phyloP scores from a whole-genome alignment of 768 basidiomycete species.

The Rhodotorula babjevae region DNA sequence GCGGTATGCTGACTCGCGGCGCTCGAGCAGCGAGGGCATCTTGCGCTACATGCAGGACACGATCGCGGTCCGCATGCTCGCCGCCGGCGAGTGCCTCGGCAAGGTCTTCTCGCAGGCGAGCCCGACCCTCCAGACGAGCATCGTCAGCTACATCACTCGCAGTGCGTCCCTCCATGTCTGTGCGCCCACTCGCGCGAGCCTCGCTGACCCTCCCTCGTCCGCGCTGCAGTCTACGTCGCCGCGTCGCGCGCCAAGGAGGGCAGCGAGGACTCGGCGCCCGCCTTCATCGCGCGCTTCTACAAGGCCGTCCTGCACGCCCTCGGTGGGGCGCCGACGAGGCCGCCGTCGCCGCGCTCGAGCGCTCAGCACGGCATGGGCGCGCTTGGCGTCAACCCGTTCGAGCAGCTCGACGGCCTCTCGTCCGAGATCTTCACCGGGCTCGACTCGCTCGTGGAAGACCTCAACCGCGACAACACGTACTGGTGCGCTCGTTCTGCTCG shows the following conservation, averaged over 20 bases:
- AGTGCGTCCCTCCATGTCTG: background rate
- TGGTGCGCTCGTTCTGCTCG: constrained; percentile 3
- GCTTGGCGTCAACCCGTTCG: background rate
- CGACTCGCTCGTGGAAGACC: constrained; percentile 8
- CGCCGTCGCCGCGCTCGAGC: background rate
- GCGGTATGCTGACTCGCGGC: background rate
- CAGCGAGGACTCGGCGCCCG: constrained; percentile 2
- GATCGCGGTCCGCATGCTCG: background rate
- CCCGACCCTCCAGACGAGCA: background rate
- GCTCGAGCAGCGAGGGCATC: background rate
- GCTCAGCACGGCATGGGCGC: background rate
- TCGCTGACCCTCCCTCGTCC: background rate
- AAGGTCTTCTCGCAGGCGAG: constrained; percentile 14
- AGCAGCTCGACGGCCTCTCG: background rate
- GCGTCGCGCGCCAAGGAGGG: background rate
- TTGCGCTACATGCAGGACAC: constrained; percentile 5
- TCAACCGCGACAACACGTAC: constrained; percentile 11
- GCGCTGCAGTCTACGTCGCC: constrained; percentile 15
- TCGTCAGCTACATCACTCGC: constrained; percentile 8
- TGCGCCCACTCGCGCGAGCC: no score
- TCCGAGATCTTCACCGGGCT: constrained; percentile 13
- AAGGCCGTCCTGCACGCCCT: constrained; percentile 3
- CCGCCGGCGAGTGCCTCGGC: background rate
- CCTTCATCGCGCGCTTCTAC: constrained; percentile 17
- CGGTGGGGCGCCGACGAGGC: background rate